Conservation (phyloP, 495 filamentous ascomycete species). For the Aspergillus avenaceus region DNA sequence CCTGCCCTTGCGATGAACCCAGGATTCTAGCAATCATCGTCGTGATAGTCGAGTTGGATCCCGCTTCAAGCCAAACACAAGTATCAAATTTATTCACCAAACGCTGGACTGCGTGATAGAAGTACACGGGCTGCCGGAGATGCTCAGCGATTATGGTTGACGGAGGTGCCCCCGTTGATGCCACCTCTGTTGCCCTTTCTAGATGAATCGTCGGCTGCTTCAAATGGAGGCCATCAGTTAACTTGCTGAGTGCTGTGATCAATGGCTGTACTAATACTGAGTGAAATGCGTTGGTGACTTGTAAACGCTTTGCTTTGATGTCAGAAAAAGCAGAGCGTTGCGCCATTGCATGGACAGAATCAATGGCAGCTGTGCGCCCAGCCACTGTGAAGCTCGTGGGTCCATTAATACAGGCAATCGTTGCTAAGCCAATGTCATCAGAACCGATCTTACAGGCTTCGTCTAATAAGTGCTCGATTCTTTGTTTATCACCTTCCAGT, state of each 20-base stretch:
- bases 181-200: constrained; percentile 27
- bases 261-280: constrained; percentile 41
- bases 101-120: constrained; percentile 42
- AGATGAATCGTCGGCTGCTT: constrained; percentile 26
- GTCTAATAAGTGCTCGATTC: not conserved
- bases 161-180: constrained; percentile 28
- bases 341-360: constrained; percentile 11
- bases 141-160: constrained; percentile 40
- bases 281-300: constrained; percentile 52
- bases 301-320: constrained; percentile 35
- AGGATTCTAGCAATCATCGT: constrained; percentile 37
- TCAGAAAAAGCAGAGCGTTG: constrained; percentile 3
- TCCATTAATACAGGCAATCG: constrained; percentile 50
- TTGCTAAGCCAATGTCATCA: not conserved
- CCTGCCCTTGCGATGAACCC: not conserved
- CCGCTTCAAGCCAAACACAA: constrained; percentile 48
- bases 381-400: constrained; percentile 43
- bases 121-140: constrained; percentile 48
- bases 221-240: constrained; percentile 24
- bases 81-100: constrained; percentile 28
- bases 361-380: constrained; percentile 33
- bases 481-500: constrained; percentile 24
- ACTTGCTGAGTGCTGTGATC: constrained; percentile 18
- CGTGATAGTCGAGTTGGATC: constrained; percentile 45
- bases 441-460: not conserved